Base-by-base conservation (phyloP, 495 filamentous ascomycete genomes). In the Aspergillus ellipticus region DNA sequence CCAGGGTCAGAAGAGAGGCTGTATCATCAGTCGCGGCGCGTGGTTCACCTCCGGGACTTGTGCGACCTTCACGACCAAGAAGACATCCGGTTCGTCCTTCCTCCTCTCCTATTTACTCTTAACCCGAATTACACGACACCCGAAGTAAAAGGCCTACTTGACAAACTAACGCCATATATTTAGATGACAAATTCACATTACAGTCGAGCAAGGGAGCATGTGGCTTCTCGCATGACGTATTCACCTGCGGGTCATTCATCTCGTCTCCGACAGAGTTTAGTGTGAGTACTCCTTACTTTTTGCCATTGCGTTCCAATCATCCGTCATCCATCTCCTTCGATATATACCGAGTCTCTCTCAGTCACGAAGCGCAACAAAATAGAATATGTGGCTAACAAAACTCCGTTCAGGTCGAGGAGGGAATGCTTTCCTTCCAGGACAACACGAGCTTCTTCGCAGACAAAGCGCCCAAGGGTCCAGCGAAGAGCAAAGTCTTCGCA, bases 1-100 rank as follows among this genome's bases (percentile, higher is more conserved):
- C 0, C 58, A 64, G 19, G 80, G 80, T 17, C 71, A 73, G 20
- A 66, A 71, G 26, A 75, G 77, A n/a, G 87, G 88, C 31, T 91
- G 87, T 59, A 71, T 91, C 56, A 89, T 89, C 68, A 83, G 83
- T 59, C 72, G 66, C 8, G 88, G 88, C 10, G 81, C 77, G 3
- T 91, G 88, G 88, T 91, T 84, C 62, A 74, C 75, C 0, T 77
- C 74, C 13, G 87, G 88, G 0, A 87, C 86, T 1, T 89, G 87
- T 64, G 88, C 88, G 5, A 86, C 82, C 7, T 89, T 84, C 70
- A 83, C 77, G 4, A 77, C 82, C 1, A 72, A 79, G 39, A 65
- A 69, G 33, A 56, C 68, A 0, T 74, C 79, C 41, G 79, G 79
- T 79, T 31, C 24, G 69, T 69, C 24, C 15, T 22, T 11, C n/a